phyloP scores from a whole-genome alignment of 1,284 basidiomycete species.

The Heterobasidion irregulare region DNA sequence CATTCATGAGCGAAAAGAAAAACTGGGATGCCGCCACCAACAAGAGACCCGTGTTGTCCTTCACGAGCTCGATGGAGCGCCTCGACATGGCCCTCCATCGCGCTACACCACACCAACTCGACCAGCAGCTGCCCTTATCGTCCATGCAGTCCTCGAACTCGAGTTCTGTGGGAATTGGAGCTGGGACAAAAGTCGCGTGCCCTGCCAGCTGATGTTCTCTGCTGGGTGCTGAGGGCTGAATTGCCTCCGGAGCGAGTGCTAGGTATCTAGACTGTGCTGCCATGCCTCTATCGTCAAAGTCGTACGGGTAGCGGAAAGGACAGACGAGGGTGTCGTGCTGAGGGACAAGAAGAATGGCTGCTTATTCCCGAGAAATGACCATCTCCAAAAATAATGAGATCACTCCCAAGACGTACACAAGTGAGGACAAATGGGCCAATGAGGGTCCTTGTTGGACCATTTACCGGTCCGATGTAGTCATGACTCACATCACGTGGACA shows the following conservation, averaged over 20 bases:
- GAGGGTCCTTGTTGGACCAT: not conserved
- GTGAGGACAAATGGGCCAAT: too few species aligned
- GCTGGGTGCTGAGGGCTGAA: not conserved
- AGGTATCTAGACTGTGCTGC: not conserved
- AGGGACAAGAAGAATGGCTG: not conserved
- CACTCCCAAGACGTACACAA: not conserved
- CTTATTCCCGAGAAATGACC: not conserved
- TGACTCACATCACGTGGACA: not conserved
- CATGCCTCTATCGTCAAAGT: not conserved
- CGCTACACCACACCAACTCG: not conserved
- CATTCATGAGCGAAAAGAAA: slow-evolving; percentile 56
- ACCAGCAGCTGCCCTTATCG: not conserved
- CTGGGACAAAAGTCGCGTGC: not conserved
- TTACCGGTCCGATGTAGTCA: not conserved
- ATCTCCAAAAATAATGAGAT: not conserved
- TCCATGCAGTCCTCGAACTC: not conserved
- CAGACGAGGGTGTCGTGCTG: not conserved
- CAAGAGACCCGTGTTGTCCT: slow-evolving; percentile 51
- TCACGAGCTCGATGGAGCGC: slow-evolving; percentile 8
- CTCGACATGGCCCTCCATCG: not conserved
- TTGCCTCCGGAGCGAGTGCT: slow-evolving; percentile 2
- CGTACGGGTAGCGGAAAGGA: not conserved
- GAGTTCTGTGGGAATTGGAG: not conserved
- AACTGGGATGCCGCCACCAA: slow-evolving; percentile 51
- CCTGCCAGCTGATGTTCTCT: not conserved